Evolutionary conservation across 1,139 yeast genomes (phyloP).

Genomic region (Yamadazyma dushanensis): DNA sequence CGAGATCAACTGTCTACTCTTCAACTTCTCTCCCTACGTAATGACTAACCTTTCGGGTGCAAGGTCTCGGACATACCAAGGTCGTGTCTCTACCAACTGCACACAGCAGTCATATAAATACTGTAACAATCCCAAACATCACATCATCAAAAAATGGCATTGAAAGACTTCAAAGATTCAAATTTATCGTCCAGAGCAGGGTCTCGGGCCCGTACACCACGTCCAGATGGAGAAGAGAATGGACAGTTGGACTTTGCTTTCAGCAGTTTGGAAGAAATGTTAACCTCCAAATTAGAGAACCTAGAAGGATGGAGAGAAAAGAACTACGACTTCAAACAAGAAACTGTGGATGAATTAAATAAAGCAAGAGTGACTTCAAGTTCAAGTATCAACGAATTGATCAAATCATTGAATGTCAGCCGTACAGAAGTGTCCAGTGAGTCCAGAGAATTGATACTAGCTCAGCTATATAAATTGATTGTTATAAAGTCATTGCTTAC

Average conservation of each 20-base stretch:
- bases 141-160: constrained; percentile 2
- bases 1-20: no score
- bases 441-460: constrained; percentile 52
- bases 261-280: constrained; percentile 40
- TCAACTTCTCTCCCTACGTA: no score
- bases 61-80: no score
- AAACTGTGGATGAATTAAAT: constrained; percentile 32
- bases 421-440: constrained; percentile 48
- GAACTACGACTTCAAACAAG: constrained; percentile 30
- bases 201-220: constrained; percentile 45
- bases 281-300: constrained; percentile 36
- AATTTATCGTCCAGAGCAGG: constrained; percentile 35
- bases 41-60: no score
- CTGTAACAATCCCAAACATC: background rate
- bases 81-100: no score
- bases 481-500: constrained; percentile 43
- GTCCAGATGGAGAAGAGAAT: constrained; percentile 46
- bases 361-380: constrained; percentile 37
- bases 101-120: constrained; percentile 1
- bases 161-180: constrained; percentile 12
- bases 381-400: constrained; percentile 43
- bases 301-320: constrained; percentile 24
- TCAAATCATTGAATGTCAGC: constrained; percentile 37
- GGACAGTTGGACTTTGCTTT: constrained; percentile 42
- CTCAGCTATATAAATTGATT: constrained; percentile 50